A percentile compares a stretch with the other conserved stretches of the same genome.
Conservation (phyloP, 345 rosid genomes). For the Euphorbia peplus region DNA sequence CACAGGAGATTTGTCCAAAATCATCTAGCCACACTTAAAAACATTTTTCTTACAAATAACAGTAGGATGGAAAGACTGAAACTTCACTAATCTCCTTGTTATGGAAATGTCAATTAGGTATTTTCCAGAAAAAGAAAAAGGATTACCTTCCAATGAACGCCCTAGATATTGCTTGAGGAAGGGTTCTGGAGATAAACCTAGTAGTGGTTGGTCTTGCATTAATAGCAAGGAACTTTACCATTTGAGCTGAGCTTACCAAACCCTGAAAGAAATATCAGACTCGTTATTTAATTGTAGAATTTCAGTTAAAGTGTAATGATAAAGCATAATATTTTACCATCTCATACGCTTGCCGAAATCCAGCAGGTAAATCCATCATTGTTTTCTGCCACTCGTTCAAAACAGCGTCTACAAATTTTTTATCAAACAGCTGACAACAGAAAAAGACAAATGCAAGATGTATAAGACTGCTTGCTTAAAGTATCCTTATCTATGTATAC, state of each 20-base stretch:
- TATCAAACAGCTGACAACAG: slow-evolving; percentile 67
- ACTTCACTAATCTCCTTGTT: background rate
- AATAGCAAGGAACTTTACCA: slow-evolving; percentile 83
- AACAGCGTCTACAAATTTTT: slow-evolving; percentile 90
- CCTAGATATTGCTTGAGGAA: slow-evolving; percentile 82
- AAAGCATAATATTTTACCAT: slow-evolving; percentile 48
- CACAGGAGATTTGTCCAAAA: background rate
- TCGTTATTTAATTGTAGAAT: slow-evolving; percentile 21
- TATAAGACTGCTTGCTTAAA: background rate
- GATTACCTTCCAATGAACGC: slow-evolving; percentile 96
- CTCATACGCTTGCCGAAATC: slow-evolving; percentile 94
- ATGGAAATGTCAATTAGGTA: background rate
- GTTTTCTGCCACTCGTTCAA: slow-evolving; percentile 96
- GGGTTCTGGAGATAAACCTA: slow-evolving; percentile 76
- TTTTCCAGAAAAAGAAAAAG: too few relatives aligned
- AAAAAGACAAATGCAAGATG: slow-evolving; percentile 14
- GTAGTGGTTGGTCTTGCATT: slow-evolving; percentile 92
- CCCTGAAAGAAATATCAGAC: slow-evolving; percentile 55
- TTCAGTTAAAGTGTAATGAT: slow-evolving; percentile 10
- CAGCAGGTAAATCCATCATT: slow-evolving; percentile 94
- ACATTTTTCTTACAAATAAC: background rate
- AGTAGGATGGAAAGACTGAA: background rate
- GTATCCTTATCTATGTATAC: background rate
- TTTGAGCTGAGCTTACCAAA: slow-evolving; percentile 94
- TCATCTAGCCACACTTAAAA: background rate